Conservation (phyloP, 129 eudicot genomes). For the Deinandra increscens region DNA sequence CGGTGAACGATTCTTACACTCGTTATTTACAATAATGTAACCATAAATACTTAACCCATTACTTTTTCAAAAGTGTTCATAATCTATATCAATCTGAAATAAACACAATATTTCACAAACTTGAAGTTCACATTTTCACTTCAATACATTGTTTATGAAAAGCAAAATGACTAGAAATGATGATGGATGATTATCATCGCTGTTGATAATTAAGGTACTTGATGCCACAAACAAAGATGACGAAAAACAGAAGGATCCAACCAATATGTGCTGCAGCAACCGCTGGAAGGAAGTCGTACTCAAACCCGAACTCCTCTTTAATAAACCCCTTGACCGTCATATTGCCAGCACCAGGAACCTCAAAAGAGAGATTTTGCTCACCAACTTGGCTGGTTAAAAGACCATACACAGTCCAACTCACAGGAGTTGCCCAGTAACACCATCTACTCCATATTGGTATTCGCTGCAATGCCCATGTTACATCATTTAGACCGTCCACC, state of each 20-base stretch:
- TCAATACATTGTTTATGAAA: background rate
- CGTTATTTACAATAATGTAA: background rate
- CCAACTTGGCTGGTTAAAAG: conserved; percentile 38
- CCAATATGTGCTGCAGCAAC: conserved; percentile 28
- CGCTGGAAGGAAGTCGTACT: conserved; percentile 21
- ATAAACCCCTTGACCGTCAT: conserved; percentile 21
- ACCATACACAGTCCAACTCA: conserved; percentile 37
- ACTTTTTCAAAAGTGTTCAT: background rate
- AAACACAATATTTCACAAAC: background rate
- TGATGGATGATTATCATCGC: background rate
- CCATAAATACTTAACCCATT: background rate
- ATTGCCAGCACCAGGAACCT: conserved; percentile 28
- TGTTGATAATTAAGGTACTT: conserved; percentile 36
- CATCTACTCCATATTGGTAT: conserved; percentile 40
- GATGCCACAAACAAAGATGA: conserved; percentile 32
- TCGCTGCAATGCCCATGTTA: conserved; percentile 24
- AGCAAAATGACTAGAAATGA: background rate
- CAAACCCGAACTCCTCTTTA: conserved; percentile 28
- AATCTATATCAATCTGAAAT: background rate
- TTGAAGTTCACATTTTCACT: background rate
- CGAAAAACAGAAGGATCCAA: conserved; percentile 28
- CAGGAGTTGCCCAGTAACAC: conserved; percentile 30
- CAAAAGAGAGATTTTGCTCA: conserved; percentile 1
- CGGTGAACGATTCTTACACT: too few species aligned
- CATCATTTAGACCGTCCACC: background rate